These are phyloP conservation scores for Fereydounia khargensis DNA, from an alignment of 1,284 basidiomycete species.

Conservation along the genomic window DNA sequence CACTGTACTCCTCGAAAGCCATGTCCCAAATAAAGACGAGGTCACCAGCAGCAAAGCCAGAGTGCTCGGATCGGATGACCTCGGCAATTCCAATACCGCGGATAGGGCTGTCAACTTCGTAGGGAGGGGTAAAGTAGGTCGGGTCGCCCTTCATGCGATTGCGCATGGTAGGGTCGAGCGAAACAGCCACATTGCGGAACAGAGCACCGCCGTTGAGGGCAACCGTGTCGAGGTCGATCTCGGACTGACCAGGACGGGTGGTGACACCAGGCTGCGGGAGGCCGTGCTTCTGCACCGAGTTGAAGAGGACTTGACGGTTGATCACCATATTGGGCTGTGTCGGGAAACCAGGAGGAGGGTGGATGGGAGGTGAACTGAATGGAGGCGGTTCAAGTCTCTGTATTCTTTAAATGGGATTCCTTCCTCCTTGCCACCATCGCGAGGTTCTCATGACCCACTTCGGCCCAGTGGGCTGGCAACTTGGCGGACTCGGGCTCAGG, in stretches of 20 bases:
- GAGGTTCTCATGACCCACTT: too few species aligned
- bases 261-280: conserved; percentile 26
- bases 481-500: too few species aligned
- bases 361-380: neutral
- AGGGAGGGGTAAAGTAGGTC: conserved; percentile 24
- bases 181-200: conserved; percentile 28
- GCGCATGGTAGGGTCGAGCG: conserved; percentile 36
- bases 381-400: too few species aligned
- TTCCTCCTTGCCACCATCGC: too few species aligned
- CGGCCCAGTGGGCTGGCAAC: too few species aligned
- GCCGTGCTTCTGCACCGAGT: conserved; percentile 20
- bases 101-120: conserved; percentile 16
- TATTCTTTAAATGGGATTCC: too few species aligned
- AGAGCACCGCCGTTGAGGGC: conserved; percentile 27
- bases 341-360: neutral
- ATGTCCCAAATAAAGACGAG: conserved; percentile 16
- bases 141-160: conserved; percentile 34
- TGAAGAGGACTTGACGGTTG: conserved; percentile 35
- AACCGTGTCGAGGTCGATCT: conserved; percentile 25
- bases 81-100: conserved; percentile 26
- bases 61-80: conserved; percentile 16
- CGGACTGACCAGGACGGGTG: conserved; percentile 8
- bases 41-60: conserved; percentile 11
- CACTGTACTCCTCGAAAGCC: conserved; percentile 25
- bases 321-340: conserved; percentile 23